Conservation (phyloP, 129 eudicot genomes). For the Calendula officinalis region DNA sequence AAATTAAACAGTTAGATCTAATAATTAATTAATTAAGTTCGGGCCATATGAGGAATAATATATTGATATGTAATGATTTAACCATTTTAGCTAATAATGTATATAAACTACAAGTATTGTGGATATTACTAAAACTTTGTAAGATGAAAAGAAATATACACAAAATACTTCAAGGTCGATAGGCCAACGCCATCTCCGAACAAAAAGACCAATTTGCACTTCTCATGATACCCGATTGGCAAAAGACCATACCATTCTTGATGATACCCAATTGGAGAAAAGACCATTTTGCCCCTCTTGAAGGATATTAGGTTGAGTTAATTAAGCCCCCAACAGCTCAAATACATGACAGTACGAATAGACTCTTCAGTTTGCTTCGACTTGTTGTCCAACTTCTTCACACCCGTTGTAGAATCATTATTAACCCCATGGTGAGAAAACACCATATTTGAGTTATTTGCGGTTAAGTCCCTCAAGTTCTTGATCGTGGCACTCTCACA, state of each 20-base stretch:
- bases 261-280: neutral
- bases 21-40: too few species aligned
- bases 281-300: slow-evolving; percentile 14
- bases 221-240: neutral
- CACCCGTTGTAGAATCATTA: neutral
- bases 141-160: neutral
- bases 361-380: slow-evolving; percentile 40
- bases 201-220: slow-evolving; percentile 6
- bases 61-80: too few species aligned
- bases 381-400: slow-evolving; percentile 17
- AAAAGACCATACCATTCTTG: slow-evolving; percentile 20
- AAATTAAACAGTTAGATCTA: too few species aligned
- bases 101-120: too few species aligned
- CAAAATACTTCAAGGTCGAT: slow-evolving; percentile 12
- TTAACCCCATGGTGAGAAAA: slow-evolving; percentile 18
- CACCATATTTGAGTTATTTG: slow-evolving; percentile 20
- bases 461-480: slow-evolving; percentile 24
- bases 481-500: slow-evolving; percentile 25
- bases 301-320: neutral
- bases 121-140: neutral
- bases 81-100: too few species aligned
- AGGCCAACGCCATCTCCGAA: neutral
- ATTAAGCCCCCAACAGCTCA: slow-evolving; percentile 53
- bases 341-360: slow-evolving; percentile 35
- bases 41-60: too few species aligned